Percentiles rank a stretch among this genome's conserved stretches.
Evolutionary conservation across 2,329 filamentous ascomycete genomes (phyloP).

Genomic region (Hypomyces perniciosus): DNA sequence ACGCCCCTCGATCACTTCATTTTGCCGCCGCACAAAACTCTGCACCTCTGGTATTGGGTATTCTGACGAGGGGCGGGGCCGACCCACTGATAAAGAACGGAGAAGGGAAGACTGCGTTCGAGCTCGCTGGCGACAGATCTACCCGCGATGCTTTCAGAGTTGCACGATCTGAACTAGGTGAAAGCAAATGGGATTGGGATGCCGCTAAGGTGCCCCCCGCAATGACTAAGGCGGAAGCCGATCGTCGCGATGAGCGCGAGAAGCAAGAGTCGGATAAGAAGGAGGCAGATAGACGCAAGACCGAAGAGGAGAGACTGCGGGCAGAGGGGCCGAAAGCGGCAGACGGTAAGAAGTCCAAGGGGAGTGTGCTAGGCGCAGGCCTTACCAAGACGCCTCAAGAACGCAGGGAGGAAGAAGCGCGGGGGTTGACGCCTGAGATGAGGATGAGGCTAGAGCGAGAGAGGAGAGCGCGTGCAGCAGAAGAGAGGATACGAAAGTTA

Average conservation of each 20-base stretch:
- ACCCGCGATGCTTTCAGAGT: constrained; percentile 91
- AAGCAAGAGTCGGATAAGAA: constrained; percentile 61
- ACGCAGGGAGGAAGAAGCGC: constrained; percentile 72
- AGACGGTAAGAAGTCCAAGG: constrained; percentile 43
- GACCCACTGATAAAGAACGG: constrained; percentile 65
- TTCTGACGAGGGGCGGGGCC: constrained; percentile 68
- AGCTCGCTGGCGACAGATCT: constrained; percentile 75
- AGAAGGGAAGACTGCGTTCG: constrained; percentile 81
- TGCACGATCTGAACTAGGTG: constrained; percentile 75
- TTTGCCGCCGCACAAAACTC: constrained; percentile 78
- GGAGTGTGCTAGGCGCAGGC: constrained; percentile 46
- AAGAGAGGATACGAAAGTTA: constrained; percentile 73
- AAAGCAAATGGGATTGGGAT: constrained; percentile 73
- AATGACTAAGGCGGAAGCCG: constrained; percentile 65
- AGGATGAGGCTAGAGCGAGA: constrained; percentile 79
- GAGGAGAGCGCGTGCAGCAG: constrained; percentile 81
- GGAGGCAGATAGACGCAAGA: constrained; percentile 63
- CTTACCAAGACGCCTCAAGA: constrained; percentile 72
- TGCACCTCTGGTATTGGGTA: constrained; percentile 66
- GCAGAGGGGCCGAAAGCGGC: constrained; percentile 57
- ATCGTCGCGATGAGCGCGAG: constrained; percentile 63
- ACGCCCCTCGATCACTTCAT: constrained; percentile 79
- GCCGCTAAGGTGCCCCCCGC: constrained; percentile 64
- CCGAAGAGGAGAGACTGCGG: constrained; percentile 67
- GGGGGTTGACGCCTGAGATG: constrained; percentile 85